These are phyloP conservation scores for Taphrina deformans DNA, from an alignment of 1,139 yeast species.

Conservation along the genomic window DNA sequence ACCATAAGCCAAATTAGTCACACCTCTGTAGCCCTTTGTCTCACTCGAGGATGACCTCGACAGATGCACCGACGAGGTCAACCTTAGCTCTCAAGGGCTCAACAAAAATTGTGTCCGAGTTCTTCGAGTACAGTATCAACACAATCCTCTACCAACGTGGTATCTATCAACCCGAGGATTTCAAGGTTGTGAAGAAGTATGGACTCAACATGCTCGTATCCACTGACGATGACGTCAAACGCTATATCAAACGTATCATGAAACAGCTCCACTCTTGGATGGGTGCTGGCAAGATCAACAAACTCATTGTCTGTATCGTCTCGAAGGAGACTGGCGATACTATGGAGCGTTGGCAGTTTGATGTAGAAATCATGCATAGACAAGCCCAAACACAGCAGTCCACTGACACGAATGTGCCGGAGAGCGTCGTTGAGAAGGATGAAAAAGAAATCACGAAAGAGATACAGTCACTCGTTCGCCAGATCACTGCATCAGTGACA, in stretches of 20 bases:
- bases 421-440: slow-evolving; percentile 34
- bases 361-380: slow-evolving; percentile 50
- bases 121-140: slow-evolving; percentile 76
- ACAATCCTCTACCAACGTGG: slow-evolving; percentile 86
- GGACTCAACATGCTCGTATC: slow-evolving; percentile 74
- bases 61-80: slow-evolving; percentile 48
- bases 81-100: slow-evolving; percentile 74
- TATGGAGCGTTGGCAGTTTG: slow-evolving; percentile 87
- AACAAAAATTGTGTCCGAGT: slow-evolving; percentile 74
- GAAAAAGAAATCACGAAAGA: slow-evolving; percentile 60
- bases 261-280: slow-evolving; percentile 83
- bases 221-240: slow-evolving; percentile 72
- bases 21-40: too few species aligned
- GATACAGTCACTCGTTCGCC: slow-evolving; percentile 81
- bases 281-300: slow-evolving; percentile 65
- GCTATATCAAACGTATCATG: slow-evolving; percentile 67
- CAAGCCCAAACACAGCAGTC: background rate
- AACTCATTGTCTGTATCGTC: slow-evolving; percentile 69
- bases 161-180: slow-evolving; percentile 86
- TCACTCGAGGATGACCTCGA: background rate
- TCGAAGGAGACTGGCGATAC: slow-evolving; percentile 66
- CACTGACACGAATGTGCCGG: background rate
- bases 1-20: too few species aligned
- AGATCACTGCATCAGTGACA: slow-evolving; percentile 83
- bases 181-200: slow-evolving; percentile 74